A percentile compares a stretch with the other conserved stretches of the same genome.
phyloP scores from a whole-genome alignment of 2,329 filamentous ascomycete genomes.

The Ascochyta pisi region DNA sequence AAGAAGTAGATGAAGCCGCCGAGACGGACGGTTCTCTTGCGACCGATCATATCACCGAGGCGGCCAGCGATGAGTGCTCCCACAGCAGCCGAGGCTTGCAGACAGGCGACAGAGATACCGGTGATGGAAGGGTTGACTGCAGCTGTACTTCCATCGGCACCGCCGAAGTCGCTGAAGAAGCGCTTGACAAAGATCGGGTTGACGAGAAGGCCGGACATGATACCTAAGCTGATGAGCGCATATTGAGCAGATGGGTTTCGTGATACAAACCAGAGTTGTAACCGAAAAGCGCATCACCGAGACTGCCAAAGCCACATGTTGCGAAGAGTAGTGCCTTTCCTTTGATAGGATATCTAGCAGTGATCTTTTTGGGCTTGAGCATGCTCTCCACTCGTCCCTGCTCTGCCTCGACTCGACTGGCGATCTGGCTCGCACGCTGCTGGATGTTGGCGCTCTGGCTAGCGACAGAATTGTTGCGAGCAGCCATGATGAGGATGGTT shows the following conservation, averaged over 20 bases:
- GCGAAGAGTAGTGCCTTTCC: constrained; percentile 46
- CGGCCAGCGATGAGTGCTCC: constrained; percentile 46
- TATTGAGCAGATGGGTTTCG: background rate
- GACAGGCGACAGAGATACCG: constrained; percentile 47
- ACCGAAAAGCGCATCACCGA: constrained; percentile 53
- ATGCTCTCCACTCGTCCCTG: constrained; percentile 44
- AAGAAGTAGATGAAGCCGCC: constrained; percentile 50
- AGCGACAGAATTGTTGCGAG: constrained; percentile 17
- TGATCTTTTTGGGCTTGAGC: constrained; percentile 48
- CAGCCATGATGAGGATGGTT: constrained; percentile 10
- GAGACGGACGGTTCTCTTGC: constrained; percentile 47
- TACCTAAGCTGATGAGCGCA: constrained; percentile 35
- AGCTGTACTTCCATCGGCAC: constrained; percentile 43
- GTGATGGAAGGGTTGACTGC: constrained; percentile 49
- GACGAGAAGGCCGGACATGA: constrained; percentile 52
- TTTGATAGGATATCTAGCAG: constrained; percentile 49
- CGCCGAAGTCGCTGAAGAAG: constrained; percentile 50
- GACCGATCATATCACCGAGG: constrained; percentile 48
- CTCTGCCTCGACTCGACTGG: constrained; percentile 29
- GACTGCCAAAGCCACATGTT: constrained; percentile 51
- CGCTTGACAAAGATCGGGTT: constrained; percentile 51
- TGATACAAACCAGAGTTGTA: constrained; percentile 48
- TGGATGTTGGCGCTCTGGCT: constrained; percentile 26
- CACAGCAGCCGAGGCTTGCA: constrained; percentile 48
- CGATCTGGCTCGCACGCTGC: constrained; percentile 32